These are phyloP conservation scores for Fusarium musae DNA, from an alignment of 2,329 filamentous ascomycete genomes.

Conservation along the genomic window DNA sequence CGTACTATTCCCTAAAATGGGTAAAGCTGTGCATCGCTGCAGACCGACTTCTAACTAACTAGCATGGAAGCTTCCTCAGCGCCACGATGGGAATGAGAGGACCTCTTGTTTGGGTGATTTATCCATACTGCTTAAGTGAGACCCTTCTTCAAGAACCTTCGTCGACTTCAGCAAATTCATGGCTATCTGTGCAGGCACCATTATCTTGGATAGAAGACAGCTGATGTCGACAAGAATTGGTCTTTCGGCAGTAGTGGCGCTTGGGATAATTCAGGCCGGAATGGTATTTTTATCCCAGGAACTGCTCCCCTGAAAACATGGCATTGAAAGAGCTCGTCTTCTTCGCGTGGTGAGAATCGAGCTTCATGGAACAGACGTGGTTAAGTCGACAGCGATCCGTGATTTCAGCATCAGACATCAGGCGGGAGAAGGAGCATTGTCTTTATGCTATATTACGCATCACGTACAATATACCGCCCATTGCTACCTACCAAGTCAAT, in stretches of 20 bases:
- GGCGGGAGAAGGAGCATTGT: background rate
- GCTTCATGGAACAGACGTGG: background rate
- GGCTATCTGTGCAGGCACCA: too few species aligned
- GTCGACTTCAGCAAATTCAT: too few species aligned
- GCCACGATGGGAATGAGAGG: too few species aligned
- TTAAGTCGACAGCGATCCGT: background rate
- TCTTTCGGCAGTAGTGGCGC: background rate
- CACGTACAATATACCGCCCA: background rate
- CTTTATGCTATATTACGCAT: background rate
- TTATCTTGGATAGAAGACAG: background rate
- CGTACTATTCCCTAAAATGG: background rate
- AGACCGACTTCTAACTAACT: background rate
- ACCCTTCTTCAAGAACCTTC: too few species aligned
- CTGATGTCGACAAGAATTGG: background rate
- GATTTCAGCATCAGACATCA: too few species aligned
- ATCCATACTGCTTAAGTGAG: too few species aligned
- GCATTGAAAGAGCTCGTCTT: background rate
- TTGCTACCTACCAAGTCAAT: fast-evolving
- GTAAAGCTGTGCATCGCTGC: slow-evolving; percentile 12
- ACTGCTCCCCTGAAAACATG: too few species aligned
- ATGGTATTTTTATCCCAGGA: too few species aligned
- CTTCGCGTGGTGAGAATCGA: too few species aligned
- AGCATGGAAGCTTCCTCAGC: background rate
- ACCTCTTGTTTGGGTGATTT: too few species aligned
- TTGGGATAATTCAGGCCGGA: too few species aligned